Base-by-base conservation (phyloP, 2,329 filamentous ascomycete species). In the Leptodontidium sp. region DNA sequence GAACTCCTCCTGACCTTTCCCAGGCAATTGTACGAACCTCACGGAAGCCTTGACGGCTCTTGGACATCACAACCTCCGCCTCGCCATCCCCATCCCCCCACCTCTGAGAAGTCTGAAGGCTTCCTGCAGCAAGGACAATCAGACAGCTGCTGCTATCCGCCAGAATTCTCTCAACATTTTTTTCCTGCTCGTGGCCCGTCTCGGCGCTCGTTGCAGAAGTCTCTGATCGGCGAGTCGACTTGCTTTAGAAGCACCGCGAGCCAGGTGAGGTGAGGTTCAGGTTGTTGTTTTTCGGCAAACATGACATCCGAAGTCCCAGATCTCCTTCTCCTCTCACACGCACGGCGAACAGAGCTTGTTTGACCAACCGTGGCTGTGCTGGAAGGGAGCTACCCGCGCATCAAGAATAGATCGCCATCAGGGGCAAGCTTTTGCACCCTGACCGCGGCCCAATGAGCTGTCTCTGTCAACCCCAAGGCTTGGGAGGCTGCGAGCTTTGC, bases 321-420 rank as follows among this genome's bases (percentile, higher is more conserved):
- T 47, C n/a, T 6, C 43, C 4, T 45, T 14, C 11, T 47, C 45
- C 15, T 21, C 21, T 5, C 61, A 65, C 69, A 64, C 53, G 67
- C 64, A 64, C 68, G 45, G 61, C 61, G 67, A 69, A 69, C 68
- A 61, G 66, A 65, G 63, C 57, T 53, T 64, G 71, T 74, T 74
- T 74, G 71, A 71, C 47, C 64, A 66, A 47, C 63, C 45, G 62
- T 70, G 72, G 72, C 69, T 69, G 67, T 71, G 73, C 68, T 67
- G 55, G 55, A 50, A 32, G 59, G 58, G 45, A 38, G 6, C 49
- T 50, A 47, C 38, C 52, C 40, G 69, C 63, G 64, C 59, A 71
- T 72, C 29, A 45, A 70, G 65, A 67, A 73, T 66, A 66, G 70
- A 71, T 72, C 69, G 66, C 49, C 67, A 21, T 50, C 43, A 38